Evolutionary conservation across 2,329 filamentous ascomycete genomes (phyloP), one percentile per base, ranked within the genome.

Genomic region (Fusarium coffeatum): DNA sequence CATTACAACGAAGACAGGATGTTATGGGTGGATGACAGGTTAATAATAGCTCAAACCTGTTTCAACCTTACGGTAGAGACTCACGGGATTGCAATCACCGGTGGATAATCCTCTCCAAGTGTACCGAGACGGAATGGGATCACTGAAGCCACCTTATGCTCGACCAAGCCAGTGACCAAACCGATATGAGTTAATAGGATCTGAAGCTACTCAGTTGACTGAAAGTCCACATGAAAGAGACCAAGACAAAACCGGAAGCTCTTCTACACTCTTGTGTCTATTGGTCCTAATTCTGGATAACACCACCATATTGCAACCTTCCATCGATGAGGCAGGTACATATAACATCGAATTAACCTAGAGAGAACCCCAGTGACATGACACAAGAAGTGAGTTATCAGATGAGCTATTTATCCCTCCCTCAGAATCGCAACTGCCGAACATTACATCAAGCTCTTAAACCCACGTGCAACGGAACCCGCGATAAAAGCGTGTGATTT

Each of bases 301-400:
- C n/a, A n/a, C n/a, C n/a, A n/a, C n/a, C n/a, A n/a, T n/a, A n/a
- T n/a, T n/a, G n/a, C n/a, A n/a, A n/a, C n/a, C n/a, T n/a, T n/a
- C n/a, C n/a, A n/a, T n/a, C n/a, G n/a, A n/a, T n/a, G n/a, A n/a
- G n/a, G n/a, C n/a, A n/a, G n/a, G n/a, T n/a, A n/a, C n/a, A n/a
- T n/a, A n/a, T 18, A 34, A 34, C 5, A 9, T 37, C 0, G 4
- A 6, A 6, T 1, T 34, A 11, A 37, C 5, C 18, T 11, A 7
- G 3, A 37, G 34, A 37, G 0, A 7, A 0, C 9, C 3, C 0
- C 4, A 11, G 1, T 37, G 18, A n/a, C 34, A n/a, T 37, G 5
- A 37, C 18, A 11, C 3, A n/a, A 11, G 3, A 37, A 37, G 34
- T n/a, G 34, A 37, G 9, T n/a, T 37, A 37, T 37, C 10, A 37